Percentiles rank a stretch among this genome's conserved stretches.
Evolutionary conservation across 1,139 yeast genomes (phyloP).

Genomic region (Yamadazyma taylorii): DNA sequence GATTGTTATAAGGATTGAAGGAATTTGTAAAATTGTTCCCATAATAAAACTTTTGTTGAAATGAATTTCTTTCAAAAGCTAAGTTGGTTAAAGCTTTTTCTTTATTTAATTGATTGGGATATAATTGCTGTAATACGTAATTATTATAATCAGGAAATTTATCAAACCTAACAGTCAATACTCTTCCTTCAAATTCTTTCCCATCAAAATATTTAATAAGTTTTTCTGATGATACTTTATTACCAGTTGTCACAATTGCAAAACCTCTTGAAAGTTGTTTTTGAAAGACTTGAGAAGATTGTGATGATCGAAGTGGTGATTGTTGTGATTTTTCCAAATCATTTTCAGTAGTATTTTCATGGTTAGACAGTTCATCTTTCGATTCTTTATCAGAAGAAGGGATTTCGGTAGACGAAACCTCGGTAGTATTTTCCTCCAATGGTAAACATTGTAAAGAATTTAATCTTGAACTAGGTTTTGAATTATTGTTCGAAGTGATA

Average conservation of each 20-base stretch:
- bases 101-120: constrained; percentile 15
- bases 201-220: constrained; percentile 54
- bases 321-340: too few relatives aligned
- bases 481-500: constrained; percentile 1
- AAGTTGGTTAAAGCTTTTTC: constrained; percentile 23
- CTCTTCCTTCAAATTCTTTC: constrained; percentile 55
- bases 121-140: constrained; percentile 31
- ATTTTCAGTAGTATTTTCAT: too few relatives aligned
- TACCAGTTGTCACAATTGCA: constrained; percentile 61
- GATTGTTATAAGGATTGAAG: constrained; percentile 3
- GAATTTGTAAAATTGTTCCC: constrained; percentile 12
- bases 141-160: constrained; percentile 44
- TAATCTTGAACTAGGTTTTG: constrained; percentile 2
- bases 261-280: constrained; percentile 48
- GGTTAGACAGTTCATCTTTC: background rate
- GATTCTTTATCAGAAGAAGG: background rate
- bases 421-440: background rate
- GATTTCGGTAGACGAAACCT: background rate
- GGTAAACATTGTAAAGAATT: constrained; percentile 1
- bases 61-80: constrained; percentile 37
- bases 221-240: constrained; percentile 48
- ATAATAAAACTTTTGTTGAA: constrained; percentile 36
- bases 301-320: too few relatives aligned
- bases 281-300: constrained; percentile 10
- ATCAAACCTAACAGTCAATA: constrained; percentile 61